Base-by-base conservation (phyloP, 2,329 filamentous ascomycete genomes). In the Penicillium palitans region DNA sequence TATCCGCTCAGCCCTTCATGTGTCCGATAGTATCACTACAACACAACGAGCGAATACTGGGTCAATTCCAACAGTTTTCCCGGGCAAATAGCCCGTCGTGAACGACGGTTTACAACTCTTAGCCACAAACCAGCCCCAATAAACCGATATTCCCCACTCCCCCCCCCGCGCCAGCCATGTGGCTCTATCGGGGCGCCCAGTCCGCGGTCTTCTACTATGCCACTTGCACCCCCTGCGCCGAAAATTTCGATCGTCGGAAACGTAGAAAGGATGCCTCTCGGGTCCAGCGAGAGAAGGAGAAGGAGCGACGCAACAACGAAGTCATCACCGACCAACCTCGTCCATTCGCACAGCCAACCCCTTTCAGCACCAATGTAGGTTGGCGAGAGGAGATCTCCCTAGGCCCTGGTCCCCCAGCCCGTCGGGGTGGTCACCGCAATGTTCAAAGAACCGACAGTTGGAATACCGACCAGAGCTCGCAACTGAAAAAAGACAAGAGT, bases 371-470 rank as follows among this genome's bases (percentile, higher is more conserved):
- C 29, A 97, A 97, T 69, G 88, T 89, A 13, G 91, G 90, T 76
- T 97, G 93, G 93, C 80, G 84, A 33, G 90, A 95, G 70, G 93
- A 97, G 75, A 96, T 97, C 64, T 82, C 81, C 61, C 83, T 93
- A 76, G 93, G 93, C 0, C 93, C 93, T 2, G 86, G 85, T 3
- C 83, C 90, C 37, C 87, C 87, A 33, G 87, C 87, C 68, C 76
- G 80, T 83, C 87, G 73, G 76, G 66, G 75, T 71, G 68, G 75
- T 62, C 58, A 77, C 70, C 64, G 84, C 69, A 79, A 77, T 50
- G 86, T 84, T 17, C 65, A 65, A 67, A 82, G 87, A 63, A 81
- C 86, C 51, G 83, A 84, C 19, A 73, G 70, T 75, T 89, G 61
- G 84, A 83, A 62, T 84, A 83, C 63, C 74, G 84, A 57, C 42